phyloP scores from a whole-genome alignment of 768 basidiomycete genomes.

The Neoboletus subvelutipes region DNA sequence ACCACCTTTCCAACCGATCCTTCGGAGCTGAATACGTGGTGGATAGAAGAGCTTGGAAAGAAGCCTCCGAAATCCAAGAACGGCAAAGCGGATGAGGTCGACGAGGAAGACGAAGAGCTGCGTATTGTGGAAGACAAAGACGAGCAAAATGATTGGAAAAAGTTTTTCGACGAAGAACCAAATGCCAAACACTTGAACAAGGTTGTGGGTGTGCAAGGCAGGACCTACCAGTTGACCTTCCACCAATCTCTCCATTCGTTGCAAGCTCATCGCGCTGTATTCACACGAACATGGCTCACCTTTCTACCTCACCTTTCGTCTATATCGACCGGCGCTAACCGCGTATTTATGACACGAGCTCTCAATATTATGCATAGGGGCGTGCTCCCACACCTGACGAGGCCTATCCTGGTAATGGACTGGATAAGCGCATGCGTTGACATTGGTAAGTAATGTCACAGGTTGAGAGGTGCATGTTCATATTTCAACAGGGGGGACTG shows the following conservation, averaged over 20 bases:
- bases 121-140: constrained; percentile 39
- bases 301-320: constrained; percentile 61
- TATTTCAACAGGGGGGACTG: constrained; percentile 62
- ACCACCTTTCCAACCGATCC: constrained; percentile 71
- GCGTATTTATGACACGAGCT: constrained; percentile 50
- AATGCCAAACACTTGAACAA: constrained; percentile 35
- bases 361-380: constrained; percentile 80
- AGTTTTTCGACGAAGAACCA: constrained; percentile 74
- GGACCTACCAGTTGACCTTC: constrained; percentile 64
- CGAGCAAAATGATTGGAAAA: constrained; percentile 68
- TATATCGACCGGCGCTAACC: constrained; percentile 29
- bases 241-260: constrained; percentile 79
- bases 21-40: constrained; percentile 73
- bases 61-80: constrained; percentile 54
- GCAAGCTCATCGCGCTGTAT: constrained; percentile 74
- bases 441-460: constrained; percentile 49
- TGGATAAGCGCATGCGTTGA: constrained; percentile 88
- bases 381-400: constrained; percentile 79
- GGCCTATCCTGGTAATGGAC: constrained; percentile 83
- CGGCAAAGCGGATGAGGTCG: constrained; percentile 40
- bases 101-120: constrained; percentile 34
- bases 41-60: constrained; percentile 65
- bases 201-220: constrained; percentile 37
- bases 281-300: constrained; percentile 77
- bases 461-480: neutral